Conservation (phyloP, 179 eudicot species). For the Camellia oleifera region DNA sequence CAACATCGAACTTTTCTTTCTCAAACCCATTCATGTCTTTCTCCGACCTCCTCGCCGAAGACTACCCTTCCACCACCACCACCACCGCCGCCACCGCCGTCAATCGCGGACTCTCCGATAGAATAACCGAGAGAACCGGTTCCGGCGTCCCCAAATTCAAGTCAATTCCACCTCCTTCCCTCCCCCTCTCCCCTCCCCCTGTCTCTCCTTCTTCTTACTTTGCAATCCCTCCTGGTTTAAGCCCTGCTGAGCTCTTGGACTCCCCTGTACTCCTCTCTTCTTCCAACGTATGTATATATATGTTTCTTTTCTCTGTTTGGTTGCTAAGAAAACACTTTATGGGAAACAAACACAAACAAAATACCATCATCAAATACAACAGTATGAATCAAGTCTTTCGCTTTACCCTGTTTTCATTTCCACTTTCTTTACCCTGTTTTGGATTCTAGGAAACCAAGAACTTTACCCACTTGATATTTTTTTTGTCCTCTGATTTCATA, state of each 20-base stretch:
- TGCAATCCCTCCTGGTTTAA: slow-evolving; percentile 65
- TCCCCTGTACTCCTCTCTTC: slow-evolving; percentile 77
- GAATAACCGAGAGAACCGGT: slow-evolving; percentile 18
- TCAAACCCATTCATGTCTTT: slow-evolving; percentile 24
- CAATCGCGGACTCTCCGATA: slow-evolving; percentile 8
- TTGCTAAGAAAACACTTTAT: background rate
- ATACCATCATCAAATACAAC: background rate
- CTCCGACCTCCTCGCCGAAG: slow-evolving; percentile 43
- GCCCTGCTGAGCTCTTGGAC: slow-evolving; percentile 68
- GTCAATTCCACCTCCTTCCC: slow-evolving; percentile 50
- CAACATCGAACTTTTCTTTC: slow-evolving; percentile 12
- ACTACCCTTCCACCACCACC: slow-evolving; percentile 16
- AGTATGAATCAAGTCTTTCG: background rate
- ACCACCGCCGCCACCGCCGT: slow-evolving; percentile 26
- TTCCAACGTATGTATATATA: slow-evolving; percentile 39
- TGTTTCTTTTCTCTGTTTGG: background rate
- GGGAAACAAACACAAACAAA: no score
- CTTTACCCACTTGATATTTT: background rate
- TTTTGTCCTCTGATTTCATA: background rate
- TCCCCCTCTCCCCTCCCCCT: slow-evolving; percentile 38
- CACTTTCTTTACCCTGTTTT: background rate
- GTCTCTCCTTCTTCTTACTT: slow-evolving; percentile 37
- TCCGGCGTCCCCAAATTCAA: slow-evolving; percentile 51
- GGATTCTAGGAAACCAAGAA: background rate
- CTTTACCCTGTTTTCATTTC: background rate